Evolutionary conservation across 148 eudicot species (phyloP).

Genomic region (Spergularia bocconei): DNA sequence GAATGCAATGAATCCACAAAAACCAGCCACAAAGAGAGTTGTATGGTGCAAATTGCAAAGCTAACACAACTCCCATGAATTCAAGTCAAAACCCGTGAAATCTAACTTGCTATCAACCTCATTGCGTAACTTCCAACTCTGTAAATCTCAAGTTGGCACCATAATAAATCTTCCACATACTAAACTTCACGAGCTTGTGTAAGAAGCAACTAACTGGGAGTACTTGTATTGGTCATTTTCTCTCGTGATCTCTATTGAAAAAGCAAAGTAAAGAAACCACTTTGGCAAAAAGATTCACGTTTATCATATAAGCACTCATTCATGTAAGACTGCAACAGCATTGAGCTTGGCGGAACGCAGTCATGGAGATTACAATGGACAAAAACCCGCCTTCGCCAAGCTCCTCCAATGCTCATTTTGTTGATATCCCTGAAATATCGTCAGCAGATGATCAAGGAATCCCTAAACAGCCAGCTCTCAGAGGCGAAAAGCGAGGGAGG

Average conservation of each 20-base stretch:
- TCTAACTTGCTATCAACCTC: neutral
- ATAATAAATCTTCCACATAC: conserved; percentile 14
- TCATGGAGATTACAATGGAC: conserved; percentile 13
- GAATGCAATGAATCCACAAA: too few relatives aligned
- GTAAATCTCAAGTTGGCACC: conserved; percentile 23
- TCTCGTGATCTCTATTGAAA: conserved; percentile 18
- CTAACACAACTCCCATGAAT: too few relatives aligned
- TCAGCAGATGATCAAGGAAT: conserved; percentile 28
- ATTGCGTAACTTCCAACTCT: neutral
- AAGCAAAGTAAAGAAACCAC: neutral
- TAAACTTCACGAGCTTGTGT: conserved; percentile 22
- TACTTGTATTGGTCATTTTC: neutral
- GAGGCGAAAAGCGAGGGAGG: conserved; percentile 18
- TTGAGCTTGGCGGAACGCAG: neutral
- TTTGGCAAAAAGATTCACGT: conserved; percentile 23
- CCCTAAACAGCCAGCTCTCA: neutral
- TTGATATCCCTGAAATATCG: conserved; percentile 55
- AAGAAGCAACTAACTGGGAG: neutral
- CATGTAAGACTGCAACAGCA: neutral
- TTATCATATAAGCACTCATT: neutral
- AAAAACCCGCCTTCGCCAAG: conserved; percentile 29
- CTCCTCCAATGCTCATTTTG: conserved; percentile 33
- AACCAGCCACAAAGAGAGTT: too few relatives aligned
- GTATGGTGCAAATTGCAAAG: too few relatives aligned
- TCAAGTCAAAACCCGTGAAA: conserved; percentile 22